Percentiles rank a stretch among this genome's conserved stretches.
phyloP scores from a whole-genome alignment of 2,329 filamentous ascomycete genomes.

The Grosmannia penicillata region DNA sequence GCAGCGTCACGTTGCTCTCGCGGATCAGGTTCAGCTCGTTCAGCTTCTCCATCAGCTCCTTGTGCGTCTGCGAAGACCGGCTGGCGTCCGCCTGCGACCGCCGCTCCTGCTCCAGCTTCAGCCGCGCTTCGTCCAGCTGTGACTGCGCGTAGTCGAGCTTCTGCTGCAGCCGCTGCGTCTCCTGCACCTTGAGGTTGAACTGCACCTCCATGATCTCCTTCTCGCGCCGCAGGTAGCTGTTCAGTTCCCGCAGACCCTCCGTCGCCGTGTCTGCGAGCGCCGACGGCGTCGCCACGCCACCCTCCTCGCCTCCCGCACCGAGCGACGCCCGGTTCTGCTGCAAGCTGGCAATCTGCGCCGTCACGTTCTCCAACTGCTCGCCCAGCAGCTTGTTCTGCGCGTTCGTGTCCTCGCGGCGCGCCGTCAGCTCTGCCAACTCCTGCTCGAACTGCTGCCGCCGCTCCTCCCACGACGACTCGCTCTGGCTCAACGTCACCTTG shows the following conservation, averaged over 20 bases:
- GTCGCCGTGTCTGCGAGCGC: conserved; percentile 42
- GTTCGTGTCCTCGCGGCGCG: conserved; percentile 68
- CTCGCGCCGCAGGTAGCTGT: conserved; percentile 80
- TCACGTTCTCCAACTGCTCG: conserved; percentile 73
- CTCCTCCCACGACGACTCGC: conserved; percentile 78
- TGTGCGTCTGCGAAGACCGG: conserved; percentile 62
- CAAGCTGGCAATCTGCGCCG: conserved; percentile 61
- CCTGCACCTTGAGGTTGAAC: conserved; percentile 75
- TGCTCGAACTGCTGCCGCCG: conserved; percentile 66
- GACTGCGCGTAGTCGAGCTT: conserved; percentile 76
- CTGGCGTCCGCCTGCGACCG: conserved; percentile 59
- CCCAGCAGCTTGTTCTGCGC: conserved; percentile 86
- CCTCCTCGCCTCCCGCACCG: conserved; percentile 14
- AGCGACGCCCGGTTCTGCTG: conserved; percentile 56
- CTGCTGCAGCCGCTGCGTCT: conserved; percentile 76
- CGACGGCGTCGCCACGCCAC: conserved; percentile 34
- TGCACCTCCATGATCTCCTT: conserved; percentile 98
- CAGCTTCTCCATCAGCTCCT: conserved; percentile 84
- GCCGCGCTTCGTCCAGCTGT: conserved; percentile 74
- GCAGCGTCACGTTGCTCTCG: conserved; percentile 83
- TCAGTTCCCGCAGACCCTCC: conserved; percentile 76
- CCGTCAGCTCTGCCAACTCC: conserved; percentile 66
- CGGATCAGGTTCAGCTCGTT: conserved; percentile 93
- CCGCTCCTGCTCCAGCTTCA: conserved; percentile 85
- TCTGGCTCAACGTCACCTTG: conserved; percentile 63